Conservation (phyloP, 2,329 filamentous ascomycete species). For the Uncinocarpus reesii region DNA sequence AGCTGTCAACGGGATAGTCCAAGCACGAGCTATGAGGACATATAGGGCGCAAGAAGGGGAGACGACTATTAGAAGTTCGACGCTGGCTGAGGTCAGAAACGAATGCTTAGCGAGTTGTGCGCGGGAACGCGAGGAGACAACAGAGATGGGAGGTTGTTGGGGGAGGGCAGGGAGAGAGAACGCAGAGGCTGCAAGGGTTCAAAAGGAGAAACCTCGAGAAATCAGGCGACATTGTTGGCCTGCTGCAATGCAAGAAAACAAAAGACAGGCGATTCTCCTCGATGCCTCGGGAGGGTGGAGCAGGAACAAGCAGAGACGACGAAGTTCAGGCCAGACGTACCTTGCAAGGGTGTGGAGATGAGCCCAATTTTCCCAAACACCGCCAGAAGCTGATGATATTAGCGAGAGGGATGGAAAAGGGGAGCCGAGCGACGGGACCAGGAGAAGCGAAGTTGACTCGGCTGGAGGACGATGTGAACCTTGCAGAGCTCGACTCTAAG, state of each 20-base stretch:
- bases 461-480: too few relatives aligned
- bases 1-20: neutral
- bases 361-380: slow-evolving; percentile 4
- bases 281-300: neutral
- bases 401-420: neutral
- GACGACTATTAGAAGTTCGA: neutral
- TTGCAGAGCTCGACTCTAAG: too few relatives aligned
- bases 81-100: neutral
- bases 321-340: slow-evolving; percentile 2
- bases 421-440: neutral
- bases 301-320: neutral
- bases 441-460: neutral
- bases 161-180: neutral
- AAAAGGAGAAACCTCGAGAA: neutral
- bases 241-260: neutral
- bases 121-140: neutral
- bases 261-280: too few relatives aligned
- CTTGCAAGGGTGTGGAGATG: slow-evolving; percentile 8
- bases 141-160: neutral
- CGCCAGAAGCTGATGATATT: neutral
- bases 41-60: too few relatives aligned
- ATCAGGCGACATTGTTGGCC: neutral
- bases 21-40: neutral
- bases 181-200: neutral
- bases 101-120: neutral